phyloP scores from a whole-genome alignment of 176 grass and related monocot species.

The Aegilops speltoides region DNA sequence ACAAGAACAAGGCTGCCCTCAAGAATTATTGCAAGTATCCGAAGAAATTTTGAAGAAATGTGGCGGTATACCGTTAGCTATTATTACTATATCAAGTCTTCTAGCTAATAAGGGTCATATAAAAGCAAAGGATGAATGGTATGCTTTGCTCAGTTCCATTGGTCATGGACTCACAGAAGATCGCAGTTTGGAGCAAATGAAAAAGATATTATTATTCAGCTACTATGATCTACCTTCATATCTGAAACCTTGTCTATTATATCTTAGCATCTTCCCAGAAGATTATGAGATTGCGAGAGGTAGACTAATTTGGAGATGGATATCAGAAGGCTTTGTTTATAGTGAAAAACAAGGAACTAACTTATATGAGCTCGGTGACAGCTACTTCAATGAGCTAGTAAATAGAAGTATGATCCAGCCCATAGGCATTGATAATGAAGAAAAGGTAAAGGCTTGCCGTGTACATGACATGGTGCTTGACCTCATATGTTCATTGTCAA shows the following conservation, averaged over 20 bases:
- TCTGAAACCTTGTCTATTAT: background rate
- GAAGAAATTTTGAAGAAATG: background rate
- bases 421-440: background rate
- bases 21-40: background rate
- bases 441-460: background rate
- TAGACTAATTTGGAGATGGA: background rate
- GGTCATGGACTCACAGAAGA: background rate
- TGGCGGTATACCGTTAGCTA: background rate
- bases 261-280: background rate
- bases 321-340: background rate
- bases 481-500: background rate
- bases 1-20: background rate
- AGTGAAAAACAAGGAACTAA: background rate
- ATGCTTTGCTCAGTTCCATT: background rate
- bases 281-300: rapidly evolving
- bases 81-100: background rate
- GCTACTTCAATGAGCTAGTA: background rate
- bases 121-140: background rate
- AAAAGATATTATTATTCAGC: background rate
- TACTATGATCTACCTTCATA: background rate
- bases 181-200: background rate
- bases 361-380: background rate
- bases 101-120: background rate
- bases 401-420: background rate
- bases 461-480: background rate